These are phyloP conservation scores for Phialocephala sp. DNA, from an alignment of 2,329 filamentous ascomycete species.

Conservation along the genomic window DNA sequence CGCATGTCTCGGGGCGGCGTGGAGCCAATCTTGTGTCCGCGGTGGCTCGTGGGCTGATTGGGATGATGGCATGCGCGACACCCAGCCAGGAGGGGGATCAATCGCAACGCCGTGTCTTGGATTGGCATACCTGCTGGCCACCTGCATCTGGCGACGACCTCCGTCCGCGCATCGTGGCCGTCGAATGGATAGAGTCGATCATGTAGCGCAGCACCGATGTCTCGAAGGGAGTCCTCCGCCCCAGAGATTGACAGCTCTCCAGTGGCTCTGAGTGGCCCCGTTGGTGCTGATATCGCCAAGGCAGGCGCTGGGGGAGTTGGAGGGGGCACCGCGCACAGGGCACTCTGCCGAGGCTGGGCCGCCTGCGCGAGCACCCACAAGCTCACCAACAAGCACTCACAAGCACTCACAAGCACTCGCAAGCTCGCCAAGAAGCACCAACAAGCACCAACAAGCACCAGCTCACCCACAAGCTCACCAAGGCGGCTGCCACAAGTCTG, in stretches of 20 bases:
- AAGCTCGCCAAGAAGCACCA: too few species aligned
- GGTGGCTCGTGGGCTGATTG: not conserved
- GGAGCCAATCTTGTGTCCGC: not conserved
- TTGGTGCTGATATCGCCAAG: not conserved
- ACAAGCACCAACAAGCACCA: too few species aligned
- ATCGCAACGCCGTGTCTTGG: not conserved
- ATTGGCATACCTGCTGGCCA: not conserved
- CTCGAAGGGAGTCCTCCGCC: not conserved
- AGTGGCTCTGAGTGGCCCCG: not conserved
- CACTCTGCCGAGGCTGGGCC: not conserved
- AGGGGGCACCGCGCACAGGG: not conserved
- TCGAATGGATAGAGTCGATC: not conserved
- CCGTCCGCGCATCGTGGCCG: not conserved
- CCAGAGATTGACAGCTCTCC: not conserved
- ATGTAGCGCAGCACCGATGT: not conserved
- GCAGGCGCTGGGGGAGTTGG: not conserved
- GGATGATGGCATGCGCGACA: not conserved
- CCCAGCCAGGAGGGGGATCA: not conserved
- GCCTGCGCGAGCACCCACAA: not conserved
- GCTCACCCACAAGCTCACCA: not conserved
- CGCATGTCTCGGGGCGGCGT: not conserved
- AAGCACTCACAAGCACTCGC: too few species aligned
- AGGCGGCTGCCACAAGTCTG: not conserved
- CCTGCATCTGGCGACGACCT: not conserved
- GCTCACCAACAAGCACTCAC: too few species aligned